Evolutionary conservation across 225 moss, liverwort and hornwort species (phyloP).

Genomic region (Bryoerythrophyllum caledonicum): DNA sequence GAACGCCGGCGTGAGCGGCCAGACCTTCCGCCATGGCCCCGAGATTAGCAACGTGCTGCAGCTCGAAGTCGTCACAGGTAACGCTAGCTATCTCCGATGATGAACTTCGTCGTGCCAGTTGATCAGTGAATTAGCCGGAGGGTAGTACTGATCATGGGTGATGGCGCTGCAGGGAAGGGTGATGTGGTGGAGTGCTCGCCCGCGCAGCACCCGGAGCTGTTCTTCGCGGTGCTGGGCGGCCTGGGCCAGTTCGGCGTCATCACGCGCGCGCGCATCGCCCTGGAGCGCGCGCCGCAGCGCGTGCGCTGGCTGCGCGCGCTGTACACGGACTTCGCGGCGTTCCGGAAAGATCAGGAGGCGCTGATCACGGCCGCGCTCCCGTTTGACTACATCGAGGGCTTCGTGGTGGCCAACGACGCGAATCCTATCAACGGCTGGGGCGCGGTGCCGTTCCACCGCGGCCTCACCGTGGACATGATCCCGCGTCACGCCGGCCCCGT

Average conservation of each 20-base stretch:
- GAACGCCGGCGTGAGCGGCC: slow-evolving; percentile 89
- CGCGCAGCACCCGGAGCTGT: slow-evolving; percentile 53
- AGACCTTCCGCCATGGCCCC: slow-evolving; percentile 83
- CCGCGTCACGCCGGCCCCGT: slow-evolving; percentile 47
- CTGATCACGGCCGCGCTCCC: slow-evolving; percentile 46
- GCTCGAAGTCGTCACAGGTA: slow-evolving; percentile 75
- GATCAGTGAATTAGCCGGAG: too few relatives aligned
- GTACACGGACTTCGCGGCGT: slow-evolving; percentile 78
- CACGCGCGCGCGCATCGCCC: slow-evolving; percentile 71
- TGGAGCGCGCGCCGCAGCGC: slow-evolving; percentile 64
- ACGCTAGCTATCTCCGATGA: too few relatives aligned
- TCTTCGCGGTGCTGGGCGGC: slow-evolving; percentile 81
- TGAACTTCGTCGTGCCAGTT: too few relatives aligned
- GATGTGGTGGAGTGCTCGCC: slow-evolving; percentile 65
- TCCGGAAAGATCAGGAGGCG: slow-evolving; percentile 66
- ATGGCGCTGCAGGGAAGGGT: slow-evolving; percentile 36
- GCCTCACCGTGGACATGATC: slow-evolving; percentile 40
- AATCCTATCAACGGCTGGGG: slow-evolving; percentile 59
- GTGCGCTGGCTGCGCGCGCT: slow-evolving; percentile 83
- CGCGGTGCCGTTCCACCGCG: slow-evolving; percentile 64
- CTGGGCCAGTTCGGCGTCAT: slow-evolving; percentile 94
- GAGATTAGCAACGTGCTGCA: slow-evolving; percentile 82
- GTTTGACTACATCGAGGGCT: slow-evolving; percentile 86
- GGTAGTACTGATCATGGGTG: neutral
- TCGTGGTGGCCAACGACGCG: slow-evolving; percentile 69